phyloP scores from a whole-genome alignment of 169 alveolate species.

The Cryptosporidium sp. region DNA sequence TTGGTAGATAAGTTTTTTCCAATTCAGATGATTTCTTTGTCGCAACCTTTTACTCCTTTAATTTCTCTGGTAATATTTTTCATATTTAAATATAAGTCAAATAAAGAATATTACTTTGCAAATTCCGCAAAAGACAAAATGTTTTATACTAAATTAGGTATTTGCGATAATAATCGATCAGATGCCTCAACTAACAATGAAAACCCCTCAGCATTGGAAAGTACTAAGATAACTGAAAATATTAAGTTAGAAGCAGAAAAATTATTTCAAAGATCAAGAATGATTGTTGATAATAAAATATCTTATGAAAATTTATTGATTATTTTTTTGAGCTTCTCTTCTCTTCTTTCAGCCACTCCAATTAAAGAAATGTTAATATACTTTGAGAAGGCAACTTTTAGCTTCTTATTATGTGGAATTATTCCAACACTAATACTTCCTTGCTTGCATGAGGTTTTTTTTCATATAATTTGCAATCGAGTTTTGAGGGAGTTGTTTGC shows the following conservation, averaged over 20 bases:
- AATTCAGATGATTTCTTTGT: slow-evolving; percentile 22
- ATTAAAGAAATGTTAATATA: slow-evolving; percentile 2
- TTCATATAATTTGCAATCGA: slow-evolving; percentile 45
- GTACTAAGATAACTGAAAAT: not conserved
- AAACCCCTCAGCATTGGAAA: not conserved
- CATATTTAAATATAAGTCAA: not conserved
- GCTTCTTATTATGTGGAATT: not conserved
- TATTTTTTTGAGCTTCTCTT: slow-evolving; percentile 19
- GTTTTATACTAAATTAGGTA: not conserved
- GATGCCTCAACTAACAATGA: not conserved
- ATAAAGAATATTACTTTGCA: not conserved
- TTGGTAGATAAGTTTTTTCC: slow-evolving; percentile 15
- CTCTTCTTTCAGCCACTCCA: slow-evolving; percentile 40
- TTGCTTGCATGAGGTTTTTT: slow-evolving; percentile 32
- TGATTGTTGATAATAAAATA: slow-evolving; percentile 19
- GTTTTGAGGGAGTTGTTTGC: slow-evolving; percentile 19
- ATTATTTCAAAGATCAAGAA: slow-evolving; percentile 1
- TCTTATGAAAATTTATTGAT: slow-evolving; percentile 5
- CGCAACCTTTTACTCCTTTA: slow-evolving; percentile 42
- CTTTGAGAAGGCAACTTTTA: not conserved
- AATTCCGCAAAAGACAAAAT: not conserved
- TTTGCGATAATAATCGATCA: not conserved
- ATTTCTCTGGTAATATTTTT: slow-evolving; percentile 16
- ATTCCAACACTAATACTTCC: slow-evolving; percentile 42
- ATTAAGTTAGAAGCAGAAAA: slow-evolving; percentile 35